Evolutionary conservation across 169 alveolate genomes (phyloP).

Genomic region (Perkinsus olseni): DNA sequence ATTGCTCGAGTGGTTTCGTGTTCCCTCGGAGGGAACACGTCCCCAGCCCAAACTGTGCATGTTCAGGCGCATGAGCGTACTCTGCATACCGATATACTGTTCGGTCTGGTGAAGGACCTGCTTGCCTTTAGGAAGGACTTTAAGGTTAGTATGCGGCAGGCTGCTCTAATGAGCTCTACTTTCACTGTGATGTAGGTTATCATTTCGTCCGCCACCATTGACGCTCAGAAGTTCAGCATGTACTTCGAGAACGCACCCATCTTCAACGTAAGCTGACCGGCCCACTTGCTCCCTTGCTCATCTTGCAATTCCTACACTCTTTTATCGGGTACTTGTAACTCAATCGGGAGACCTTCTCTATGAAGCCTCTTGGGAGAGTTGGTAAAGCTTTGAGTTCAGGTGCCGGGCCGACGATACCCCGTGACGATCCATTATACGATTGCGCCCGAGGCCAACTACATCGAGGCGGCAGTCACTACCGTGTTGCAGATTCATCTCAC

Average conservation of each 20-base stretch:
- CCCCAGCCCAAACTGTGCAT: too few relatives aligned
- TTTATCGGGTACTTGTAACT: too few relatives aligned
- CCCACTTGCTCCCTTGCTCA: too few relatives aligned
- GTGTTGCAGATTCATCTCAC: constrained; percentile 97
- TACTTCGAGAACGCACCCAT: constrained; percentile 94
- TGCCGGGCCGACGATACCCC: constrained; percentile 94
- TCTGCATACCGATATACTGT: constrained; percentile 96
- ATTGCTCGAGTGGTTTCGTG: too few relatives aligned
- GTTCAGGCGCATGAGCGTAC: constrained; percentile 97
- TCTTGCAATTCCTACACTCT: too few relatives aligned
- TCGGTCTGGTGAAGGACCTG: constrained; percentile 92
- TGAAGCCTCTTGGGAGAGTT: too few relatives aligned
- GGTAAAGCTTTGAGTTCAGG: neutral
- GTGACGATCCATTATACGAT: constrained; percentile 97
- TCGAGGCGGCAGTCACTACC: constrained; percentile 96
- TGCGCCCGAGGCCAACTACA: constrained; percentile 98
- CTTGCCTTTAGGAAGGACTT: constrained; percentile 31
- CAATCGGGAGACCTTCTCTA: too few relatives aligned
- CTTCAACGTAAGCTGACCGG: constrained; percentile 38
- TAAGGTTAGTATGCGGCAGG: neutral
- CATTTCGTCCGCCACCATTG: constrained; percentile 94
- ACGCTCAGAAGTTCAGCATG: constrained; percentile 93
- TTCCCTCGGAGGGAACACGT: too few relatives aligned
- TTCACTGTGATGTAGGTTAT: constrained; percentile 42
- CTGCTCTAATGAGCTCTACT: neutral